Conservation (phyloP, 1,284 basidiomycete species). For the Leucoagaricus sp. region DNA sequence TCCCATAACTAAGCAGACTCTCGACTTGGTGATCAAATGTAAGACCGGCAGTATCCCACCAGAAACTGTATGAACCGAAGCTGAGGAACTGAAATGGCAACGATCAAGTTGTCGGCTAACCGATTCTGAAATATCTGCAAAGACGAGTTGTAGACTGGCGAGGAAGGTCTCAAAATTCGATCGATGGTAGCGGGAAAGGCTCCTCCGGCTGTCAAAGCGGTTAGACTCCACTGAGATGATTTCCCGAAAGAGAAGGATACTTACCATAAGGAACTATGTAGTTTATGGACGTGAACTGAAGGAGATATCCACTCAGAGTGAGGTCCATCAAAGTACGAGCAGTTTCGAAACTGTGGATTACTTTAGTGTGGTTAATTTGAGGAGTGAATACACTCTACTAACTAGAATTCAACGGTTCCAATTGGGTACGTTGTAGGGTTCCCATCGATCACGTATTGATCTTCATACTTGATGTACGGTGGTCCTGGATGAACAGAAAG, state of each 20-base stretch:
- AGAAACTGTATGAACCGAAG: constrained; percentile 24
- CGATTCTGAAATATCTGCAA: constrained; percentile 30
- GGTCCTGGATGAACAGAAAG: constrained; percentile 33
- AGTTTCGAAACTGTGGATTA: constrained; percentile 35
- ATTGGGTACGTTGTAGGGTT: constrained; percentile 26
- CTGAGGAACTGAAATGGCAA: neutral
- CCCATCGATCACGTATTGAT: constrained; percentile 31
- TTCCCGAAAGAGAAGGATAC: neutral
- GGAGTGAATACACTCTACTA: constrained; percentile 13
- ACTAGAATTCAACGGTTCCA: constrained; percentile 35
- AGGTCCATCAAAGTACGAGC: constrained; percentile 35
- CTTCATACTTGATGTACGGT: constrained; percentile 27
- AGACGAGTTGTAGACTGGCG: constrained; percentile 31
- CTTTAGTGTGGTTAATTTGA: too few species aligned
- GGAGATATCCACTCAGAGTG: constrained; percentile 32
- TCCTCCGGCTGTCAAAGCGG: constrained; percentile 32
- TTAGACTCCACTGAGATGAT: neutral
- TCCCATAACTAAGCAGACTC: constrained; percentile 31
- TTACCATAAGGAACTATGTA: constrained; percentile 35
- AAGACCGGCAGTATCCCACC: constrained; percentile 38
- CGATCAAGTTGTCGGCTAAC: too few species aligned
- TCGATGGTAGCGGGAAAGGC: constrained; percentile 37
- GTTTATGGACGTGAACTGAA: constrained; percentile 35
- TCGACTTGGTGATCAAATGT: constrained; percentile 35
- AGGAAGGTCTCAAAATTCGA: constrained; percentile 32